Evolutionary conservation across 345 rosid species (phyloP).

Genomic region (Hypericum perforatum): DNA sequence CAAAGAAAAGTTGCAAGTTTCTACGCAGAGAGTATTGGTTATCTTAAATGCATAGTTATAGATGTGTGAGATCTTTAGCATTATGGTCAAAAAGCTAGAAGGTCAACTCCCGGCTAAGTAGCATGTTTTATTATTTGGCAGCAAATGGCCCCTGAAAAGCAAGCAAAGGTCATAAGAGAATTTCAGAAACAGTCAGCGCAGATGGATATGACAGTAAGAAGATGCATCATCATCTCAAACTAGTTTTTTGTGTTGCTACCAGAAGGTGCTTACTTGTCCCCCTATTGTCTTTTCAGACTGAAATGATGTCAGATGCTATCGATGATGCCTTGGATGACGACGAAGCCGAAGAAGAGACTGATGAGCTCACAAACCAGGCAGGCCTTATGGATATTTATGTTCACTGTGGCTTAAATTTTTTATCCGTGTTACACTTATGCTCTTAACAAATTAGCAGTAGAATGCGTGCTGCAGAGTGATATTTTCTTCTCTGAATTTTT

Average conservation of each 20-base stretch:
- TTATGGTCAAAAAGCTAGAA: too few species aligned
- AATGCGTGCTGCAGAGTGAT: too few species aligned
- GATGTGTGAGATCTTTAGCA: too few species aligned
- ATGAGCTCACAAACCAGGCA: constrained; percentile 91
- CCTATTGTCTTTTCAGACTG: constrained; percentile 44
- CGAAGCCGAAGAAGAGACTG: constrained; percentile 93
- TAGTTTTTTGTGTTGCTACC: constrained; percentile 5
- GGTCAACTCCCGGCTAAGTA: neutral
- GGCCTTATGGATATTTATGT: neutral
- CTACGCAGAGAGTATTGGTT: too few species aligned
- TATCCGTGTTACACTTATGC: too few species aligned
- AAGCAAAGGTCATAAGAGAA: constrained; percentile 61
- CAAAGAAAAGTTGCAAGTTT: neutral
- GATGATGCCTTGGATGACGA: constrained; percentile 84
- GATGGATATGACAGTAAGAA: constrained; percentile 95
- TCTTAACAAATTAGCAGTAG: too few species aligned
- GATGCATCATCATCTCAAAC: neutral
- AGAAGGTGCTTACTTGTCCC: constrained; percentile 12
- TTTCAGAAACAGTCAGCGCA: constrained; percentile 92
- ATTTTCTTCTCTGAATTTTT: too few species aligned
- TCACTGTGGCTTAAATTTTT: too few species aligned
- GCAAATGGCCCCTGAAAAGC: constrained; percentile 96
- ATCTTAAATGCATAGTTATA: too few species aligned
- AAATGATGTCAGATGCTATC: constrained; percentile 93
- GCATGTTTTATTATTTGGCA: constrained; percentile 25